Percentiles rank a stretch among this genome's conserved stretches.
These are phyloP conservation scores for Nicotiana paniculata DNA, from an alignment of 257 asterid species.

Conservation along the genomic window DNA sequence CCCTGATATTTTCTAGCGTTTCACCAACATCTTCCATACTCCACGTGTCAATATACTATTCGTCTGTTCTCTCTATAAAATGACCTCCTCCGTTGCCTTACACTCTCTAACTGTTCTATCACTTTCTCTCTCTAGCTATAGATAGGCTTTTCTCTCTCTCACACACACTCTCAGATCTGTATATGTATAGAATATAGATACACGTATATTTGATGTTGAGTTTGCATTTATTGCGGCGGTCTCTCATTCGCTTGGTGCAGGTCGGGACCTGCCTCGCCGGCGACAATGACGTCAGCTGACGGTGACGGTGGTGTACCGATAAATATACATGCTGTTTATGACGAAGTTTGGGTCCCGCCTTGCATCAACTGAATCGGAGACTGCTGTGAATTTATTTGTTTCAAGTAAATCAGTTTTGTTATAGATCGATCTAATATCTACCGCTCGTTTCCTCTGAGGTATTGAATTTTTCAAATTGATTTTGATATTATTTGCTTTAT, in stretches of 20 bases:
- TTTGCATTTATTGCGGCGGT: not conserved
- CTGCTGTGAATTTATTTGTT: not conserved
- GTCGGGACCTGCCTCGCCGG: slow-evolving; percentile 8
- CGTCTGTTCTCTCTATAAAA: not conserved
- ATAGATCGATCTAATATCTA: not conserved
- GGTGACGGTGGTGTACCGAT: not conserved
- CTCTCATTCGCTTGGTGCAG: slow-evolving; percentile 13
- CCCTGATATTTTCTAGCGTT: not conserved
- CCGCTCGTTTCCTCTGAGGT: not conserved
- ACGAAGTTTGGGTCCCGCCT: slow-evolving; percentile 5
- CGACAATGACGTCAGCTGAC: not conserved
- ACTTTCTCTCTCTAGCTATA: slow-evolving; percentile 4
- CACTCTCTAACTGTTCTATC: not conserved
- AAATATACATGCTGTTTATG: not conserved
- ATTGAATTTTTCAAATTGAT: not conserved
- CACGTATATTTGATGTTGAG: not conserved
- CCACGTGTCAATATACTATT: not conserved
- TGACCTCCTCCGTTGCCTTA: not conserved
- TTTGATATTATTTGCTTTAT: not conserved
- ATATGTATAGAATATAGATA: not conserved
- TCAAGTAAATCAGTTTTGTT: not conserved
- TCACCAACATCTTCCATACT: not conserved
- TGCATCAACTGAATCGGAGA: slow-evolving; percentile 10
- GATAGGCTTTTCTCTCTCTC: not conserved
- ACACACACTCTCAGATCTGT: not conserved